A percentile compares a stretch with the other conserved stretches of the same genome.
phyloP scores from a whole-genome alignment of 768 basidiomycete species.

The Pisolithus sp. region DNA sequence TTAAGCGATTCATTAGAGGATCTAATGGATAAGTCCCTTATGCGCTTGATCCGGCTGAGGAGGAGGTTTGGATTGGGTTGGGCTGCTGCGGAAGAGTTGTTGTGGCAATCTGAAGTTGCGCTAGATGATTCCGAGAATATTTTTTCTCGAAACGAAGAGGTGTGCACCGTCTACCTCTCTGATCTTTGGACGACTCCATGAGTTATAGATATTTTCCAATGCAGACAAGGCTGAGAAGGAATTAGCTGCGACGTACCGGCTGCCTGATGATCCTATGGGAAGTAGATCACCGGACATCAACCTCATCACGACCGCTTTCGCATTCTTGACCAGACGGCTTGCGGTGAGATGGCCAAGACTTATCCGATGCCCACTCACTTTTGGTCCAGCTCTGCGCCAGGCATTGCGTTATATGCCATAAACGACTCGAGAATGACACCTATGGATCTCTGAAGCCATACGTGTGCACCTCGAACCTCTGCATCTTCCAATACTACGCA shows the following conservation, averaged over 20 bases:
- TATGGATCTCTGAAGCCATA: conserved; percentile 67
- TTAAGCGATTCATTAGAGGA: conserved; percentile 59
- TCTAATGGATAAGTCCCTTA: conserved; percentile 50
- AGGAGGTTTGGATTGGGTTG: conserved; percentile 52
- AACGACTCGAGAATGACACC: conserved; percentile 38
- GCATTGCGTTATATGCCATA: conserved; percentile 67
- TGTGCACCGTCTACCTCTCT: conserved; percentile 10
- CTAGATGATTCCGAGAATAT: conserved; percentile 39
- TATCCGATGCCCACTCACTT: neutral
- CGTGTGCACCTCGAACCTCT: conserved; percentile 60
- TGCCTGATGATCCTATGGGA: conserved; percentile 53
- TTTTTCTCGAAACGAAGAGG: conserved; percentile 26
- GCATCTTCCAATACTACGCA: conserved; percentile 63
- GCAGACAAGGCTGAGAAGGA: conserved; percentile 42
- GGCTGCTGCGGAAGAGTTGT: conserved; percentile 60
- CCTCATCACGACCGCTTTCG: conserved; percentile 55
- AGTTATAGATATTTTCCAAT: conserved; percentile 5
- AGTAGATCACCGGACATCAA: conserved; percentile 39
- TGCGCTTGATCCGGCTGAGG: conserved; percentile 47
- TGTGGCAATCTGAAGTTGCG: conserved; percentile 37
- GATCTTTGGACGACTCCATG: neutral
- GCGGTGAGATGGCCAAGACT: conserved; percentile 32
- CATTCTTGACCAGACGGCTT: conserved; percentile 58
- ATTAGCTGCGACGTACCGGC: conserved; percentile 32
- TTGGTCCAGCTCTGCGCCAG: conserved; percentile 50